A percentile compares a stretch with the other conserved stretches of the same genome.
Conservation (phyloP, 768 basidiomycete genomes). For the Suillus occidentalis region DNA sequence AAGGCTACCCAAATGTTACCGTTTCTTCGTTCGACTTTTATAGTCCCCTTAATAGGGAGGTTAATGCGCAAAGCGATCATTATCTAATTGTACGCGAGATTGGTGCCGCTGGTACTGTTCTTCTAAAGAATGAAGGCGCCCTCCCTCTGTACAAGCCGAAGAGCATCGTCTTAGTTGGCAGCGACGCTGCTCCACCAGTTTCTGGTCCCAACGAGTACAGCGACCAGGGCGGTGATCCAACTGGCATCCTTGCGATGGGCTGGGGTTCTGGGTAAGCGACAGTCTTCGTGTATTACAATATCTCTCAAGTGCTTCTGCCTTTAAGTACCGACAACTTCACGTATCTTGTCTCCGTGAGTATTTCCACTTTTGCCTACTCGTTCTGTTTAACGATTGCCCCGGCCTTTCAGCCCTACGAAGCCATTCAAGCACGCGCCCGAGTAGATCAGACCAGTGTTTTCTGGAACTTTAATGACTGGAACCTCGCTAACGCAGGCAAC, state of each 20-base stretch:
- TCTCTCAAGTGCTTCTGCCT: constrained; percentile 26
- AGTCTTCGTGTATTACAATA: constrained; percentile 20
- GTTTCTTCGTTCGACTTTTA: constrained; percentile 28
- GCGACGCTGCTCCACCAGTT: constrained; percentile 60
- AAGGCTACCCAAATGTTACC: constrained; percentile 26
- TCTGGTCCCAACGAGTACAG: constrained; percentile 70
- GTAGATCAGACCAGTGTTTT: constrained; percentile 62
- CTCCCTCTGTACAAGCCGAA: constrained; percentile 62
- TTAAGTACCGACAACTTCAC: constrained; percentile 67
- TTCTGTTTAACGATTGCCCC: neutral
- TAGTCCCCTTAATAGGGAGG: constrained; percentile 38
- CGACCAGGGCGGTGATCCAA: constrained; percentile 57
- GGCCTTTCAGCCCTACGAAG: constrained; percentile 63
- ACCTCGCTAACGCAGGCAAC: constrained; percentile 50
- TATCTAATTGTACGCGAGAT: constrained; percentile 54
- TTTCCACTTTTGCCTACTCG: neutral
- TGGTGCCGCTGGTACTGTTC: constrained; percentile 62
- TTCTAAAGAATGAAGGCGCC: constrained; percentile 64
- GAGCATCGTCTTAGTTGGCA: constrained; percentile 62
- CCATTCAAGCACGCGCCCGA: constrained; percentile 73
- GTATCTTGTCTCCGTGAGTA: constrained; percentile 71
- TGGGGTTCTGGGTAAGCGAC: constrained; percentile 76
- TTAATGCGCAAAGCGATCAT: constrained; percentile 62
- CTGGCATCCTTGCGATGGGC: constrained; percentile 83
- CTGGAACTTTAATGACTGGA: constrained; percentile 72